Base-by-base conservation (phyloP, 2,329 filamentous ascomycete species). In the Phoma sp. region DNA sequence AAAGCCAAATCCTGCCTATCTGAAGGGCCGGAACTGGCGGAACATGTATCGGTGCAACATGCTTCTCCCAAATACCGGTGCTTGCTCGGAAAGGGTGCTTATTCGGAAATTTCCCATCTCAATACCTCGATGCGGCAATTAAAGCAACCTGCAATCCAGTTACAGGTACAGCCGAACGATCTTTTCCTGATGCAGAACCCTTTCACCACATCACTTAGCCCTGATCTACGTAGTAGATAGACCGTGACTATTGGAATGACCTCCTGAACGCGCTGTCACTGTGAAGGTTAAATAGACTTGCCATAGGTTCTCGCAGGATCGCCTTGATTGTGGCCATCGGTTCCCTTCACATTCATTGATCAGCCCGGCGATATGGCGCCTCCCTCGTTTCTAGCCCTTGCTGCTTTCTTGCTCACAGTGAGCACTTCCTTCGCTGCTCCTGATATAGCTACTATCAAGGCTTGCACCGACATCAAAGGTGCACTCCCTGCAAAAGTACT, bases 401-500 rank as follows among this genome's bases (percentile, higher is more conserved):
- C 29, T 11, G 29, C 36, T 30, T 25, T 37, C 28, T 47, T 67
- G 28, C 52, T 67, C 11, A 40, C 40, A 10, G 50, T 30, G 21
- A 50, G 37, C 23, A 42, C 47, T 4, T 40, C 51, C 17, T 20
- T 43, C 14, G 56, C 54, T 30, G 46, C 56, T 34, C 63, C 63
- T 25, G 60, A 57, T 9, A 53, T 61, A 23, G 62, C 52, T 12
- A 62, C 64, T 34, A 53, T 40, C 1, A 43, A 59, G 47, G 60
- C 62, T 25, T 66, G 65, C 34, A 53, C 49, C 12, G 65, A 62
- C 9, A 62, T 65, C n/a, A 54, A 55, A 2, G 26, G 51, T 32
- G 56, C 60, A 7, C 52, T 68, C 10, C 62, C 64, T 6, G 59
- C 59, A 30, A 65, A 63, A 46, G 57, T 62, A 4, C 43, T 65